Evolutionary conservation across 2,329 filamentous ascomycete genomes (phyloP).

Genomic region (Magnaporthiopsis incrustans): DNA sequence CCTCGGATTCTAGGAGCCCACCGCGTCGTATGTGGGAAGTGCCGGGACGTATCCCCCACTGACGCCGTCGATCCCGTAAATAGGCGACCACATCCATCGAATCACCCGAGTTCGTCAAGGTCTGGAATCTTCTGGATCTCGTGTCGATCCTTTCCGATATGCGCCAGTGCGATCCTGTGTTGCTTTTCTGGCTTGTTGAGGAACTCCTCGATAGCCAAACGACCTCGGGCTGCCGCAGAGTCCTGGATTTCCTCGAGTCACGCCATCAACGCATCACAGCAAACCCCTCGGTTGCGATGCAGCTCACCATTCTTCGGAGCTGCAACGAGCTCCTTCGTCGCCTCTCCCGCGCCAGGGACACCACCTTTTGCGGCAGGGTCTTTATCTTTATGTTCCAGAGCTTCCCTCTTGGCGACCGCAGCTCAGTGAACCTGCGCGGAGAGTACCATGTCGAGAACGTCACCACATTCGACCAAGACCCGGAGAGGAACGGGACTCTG

Average conservation of each 20-base stretch:
- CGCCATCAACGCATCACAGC: constrained; percentile 81
- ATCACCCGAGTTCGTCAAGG: constrained; percentile 66
- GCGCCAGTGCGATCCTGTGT: constrained; percentile 66
- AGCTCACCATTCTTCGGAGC: constrained; percentile 79
- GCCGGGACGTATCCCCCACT: background rate
- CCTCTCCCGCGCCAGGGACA: constrained; percentile 91
- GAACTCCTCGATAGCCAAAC: constrained; percentile 95
- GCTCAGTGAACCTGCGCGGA: constrained; percentile 90
- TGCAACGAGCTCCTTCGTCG: constrained; percentile 94
- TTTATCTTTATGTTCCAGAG: constrained; percentile 99
- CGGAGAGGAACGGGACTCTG: constrained; percentile 22
- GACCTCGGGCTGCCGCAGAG: constrained; percentile 78
- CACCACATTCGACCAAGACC: constrained; percentile 66
- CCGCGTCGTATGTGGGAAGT: no score
- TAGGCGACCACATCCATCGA: constrained; percentile 70
- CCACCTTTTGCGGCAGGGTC: constrained; percentile 92
- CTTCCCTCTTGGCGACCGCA: constrained; percentile 92
- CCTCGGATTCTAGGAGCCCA: background rate
- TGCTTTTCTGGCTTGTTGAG: constrained; percentile 87
- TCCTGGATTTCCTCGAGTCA: constrained; percentile 94
- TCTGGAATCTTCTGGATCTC: constrained; percentile 93
- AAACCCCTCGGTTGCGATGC: constrained; percentile 72
- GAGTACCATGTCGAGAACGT: constrained; percentile 96
- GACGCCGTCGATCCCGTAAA: background rate
- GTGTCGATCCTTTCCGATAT: constrained; percentile 81